Percentiles rank a stretch among this genome's conserved stretches.
phyloP scores from a whole-genome alignment of 2,329 filamentous ascomycete genomes.

The Diaporthe vexans region DNA sequence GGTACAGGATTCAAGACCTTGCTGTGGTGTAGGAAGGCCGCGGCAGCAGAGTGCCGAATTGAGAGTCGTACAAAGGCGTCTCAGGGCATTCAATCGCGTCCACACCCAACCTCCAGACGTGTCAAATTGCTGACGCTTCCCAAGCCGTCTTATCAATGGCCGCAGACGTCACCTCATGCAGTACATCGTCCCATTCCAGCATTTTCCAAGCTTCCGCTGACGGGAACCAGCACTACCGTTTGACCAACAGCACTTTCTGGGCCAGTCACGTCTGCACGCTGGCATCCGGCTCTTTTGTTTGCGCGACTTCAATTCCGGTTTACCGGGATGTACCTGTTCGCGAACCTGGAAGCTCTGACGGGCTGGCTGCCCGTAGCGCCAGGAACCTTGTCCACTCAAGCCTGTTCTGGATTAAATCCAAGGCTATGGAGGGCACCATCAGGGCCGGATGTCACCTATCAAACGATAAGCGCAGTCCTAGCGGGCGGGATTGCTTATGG shows the following conservation, averaged over 20 bases:
- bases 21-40: not conserved
- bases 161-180: slow-evolving; percentile 24
- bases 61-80: not conserved
- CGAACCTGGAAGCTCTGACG: slow-evolving; percentile 13
- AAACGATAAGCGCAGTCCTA: slow-evolving; percentile 25
- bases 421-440: slow-evolving; percentile 19
- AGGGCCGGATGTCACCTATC: slow-evolving; percentile 20
- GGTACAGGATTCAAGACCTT: not conserved
- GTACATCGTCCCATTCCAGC: slow-evolving; percentile 12
- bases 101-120: not conserved
- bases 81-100: not conserved
- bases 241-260: slow-evolving; percentile 6
- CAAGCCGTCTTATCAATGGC: slow-evolving; percentile 10
- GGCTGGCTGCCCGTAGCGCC: slow-evolving; percentile 8
- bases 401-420: slow-evolving; percentile 14
- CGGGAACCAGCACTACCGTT: slow-evolving; percentile 30
- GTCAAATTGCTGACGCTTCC: slow-evolving; percentile 12
- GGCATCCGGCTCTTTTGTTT: slow-evolving; percentile 1
- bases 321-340: slow-evolving; percentile 17
- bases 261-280: slow-evolving; percentile 16
- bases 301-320: slow-evolving; percentile 1
- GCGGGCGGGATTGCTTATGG: slow-evolving; percentile 13
- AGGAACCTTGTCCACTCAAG: slow-evolving; percentile 31
- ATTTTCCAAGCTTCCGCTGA: slow-evolving; percentile 22
- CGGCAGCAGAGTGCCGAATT: not conserved